Conservation (phyloP, 1,284 basidiomycete genomes). For the Kwoniella shivajii region DNA sequence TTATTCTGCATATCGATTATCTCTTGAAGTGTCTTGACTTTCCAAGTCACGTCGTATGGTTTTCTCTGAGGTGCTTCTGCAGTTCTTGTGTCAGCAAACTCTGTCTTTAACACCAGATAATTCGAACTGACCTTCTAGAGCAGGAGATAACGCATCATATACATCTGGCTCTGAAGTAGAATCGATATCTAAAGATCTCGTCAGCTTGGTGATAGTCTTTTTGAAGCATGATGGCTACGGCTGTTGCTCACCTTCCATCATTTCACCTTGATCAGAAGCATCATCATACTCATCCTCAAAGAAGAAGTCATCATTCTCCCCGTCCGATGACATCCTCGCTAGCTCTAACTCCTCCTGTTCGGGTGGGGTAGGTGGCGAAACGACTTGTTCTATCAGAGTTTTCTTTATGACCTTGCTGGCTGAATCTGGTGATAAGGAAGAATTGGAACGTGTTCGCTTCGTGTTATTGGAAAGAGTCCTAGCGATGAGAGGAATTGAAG, state of each 20-base stretch:
- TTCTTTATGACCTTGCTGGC: background rate
- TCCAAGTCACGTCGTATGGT: constrained; percentile 56
- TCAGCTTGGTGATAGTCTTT: constrained; percentile 3
- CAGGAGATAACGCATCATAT: constrained; percentile 49
- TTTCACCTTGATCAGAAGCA: constrained; percentile 41
- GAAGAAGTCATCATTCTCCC: constrained; percentile 43
- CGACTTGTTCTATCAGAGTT: background rate
- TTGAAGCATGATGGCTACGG: too few relatives aligned
- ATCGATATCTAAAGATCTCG: constrained; percentile 23
- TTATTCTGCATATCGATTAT: constrained; percentile 74
- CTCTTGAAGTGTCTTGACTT: constrained; percentile 71
- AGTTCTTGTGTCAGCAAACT: background rate
- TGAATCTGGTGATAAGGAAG: background rate
- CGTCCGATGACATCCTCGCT: constrained; percentile 51
- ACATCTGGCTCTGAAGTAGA: constrained; percentile 45
- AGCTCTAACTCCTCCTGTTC: constrained; percentile 9
- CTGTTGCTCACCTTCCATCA: constrained; percentile 36
- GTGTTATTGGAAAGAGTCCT: background rate
- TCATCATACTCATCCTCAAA: constrained; percentile 47
- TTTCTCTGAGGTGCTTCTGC: constrained; percentile 45
- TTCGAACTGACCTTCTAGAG: constrained; percentile 42
- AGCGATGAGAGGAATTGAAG: background rate
- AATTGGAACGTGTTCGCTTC: constrained; percentile 3
- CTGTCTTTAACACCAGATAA: background rate
- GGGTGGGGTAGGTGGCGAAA: constrained; percentile 18